Evolutionary conservation across 2,329 filamentous ascomycete species (phyloP).

Genomic region (Westerdykella aurantiaca): DNA sequence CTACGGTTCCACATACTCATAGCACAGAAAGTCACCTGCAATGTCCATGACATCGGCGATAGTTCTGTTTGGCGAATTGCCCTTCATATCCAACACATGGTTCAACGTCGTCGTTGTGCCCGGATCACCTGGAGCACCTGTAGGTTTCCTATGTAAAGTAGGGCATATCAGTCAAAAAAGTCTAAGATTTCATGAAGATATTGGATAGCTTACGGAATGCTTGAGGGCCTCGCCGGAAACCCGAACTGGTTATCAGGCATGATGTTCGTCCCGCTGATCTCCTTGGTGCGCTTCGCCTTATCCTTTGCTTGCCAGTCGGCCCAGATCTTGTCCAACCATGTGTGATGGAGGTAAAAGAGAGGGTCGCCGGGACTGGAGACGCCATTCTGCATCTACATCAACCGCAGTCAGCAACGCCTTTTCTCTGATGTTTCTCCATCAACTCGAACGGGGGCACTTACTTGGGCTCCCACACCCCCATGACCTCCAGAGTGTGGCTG

Average conservation of each 20-base stretch:
- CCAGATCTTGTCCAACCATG: constrained; percentile 20
- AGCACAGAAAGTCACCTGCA: constrained; percentile 11
- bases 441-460: constrained; percentile 1
- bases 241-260: neutral
- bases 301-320: constrained; percentile 14
- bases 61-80: constrained; percentile 9
- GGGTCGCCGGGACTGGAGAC: constrained; percentile 17
- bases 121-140: constrained; percentile 9
- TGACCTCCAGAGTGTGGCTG: constrained; percentile 12
- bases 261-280: constrained; percentile 12
- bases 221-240: constrained; percentile 6
- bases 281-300: constrained; percentile 3
- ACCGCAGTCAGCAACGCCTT: neutral
- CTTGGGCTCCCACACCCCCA: constrained; percentile 14
- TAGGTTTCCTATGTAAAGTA: neutral
- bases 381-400: constrained; percentile 12
- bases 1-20: constrained; percentile 13
- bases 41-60: constrained; percentile 19
- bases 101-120: constrained; percentile 12
- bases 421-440: neutral
- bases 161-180: neutral
- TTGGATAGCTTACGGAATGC: constrained; percentile 2
- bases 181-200: neutral
- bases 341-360: constrained; percentile 19
- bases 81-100: constrained; percentile 15